Conservation (phyloP, 2,329 filamentous ascomycete species). For the Waltergamsia citrina region DNA sequence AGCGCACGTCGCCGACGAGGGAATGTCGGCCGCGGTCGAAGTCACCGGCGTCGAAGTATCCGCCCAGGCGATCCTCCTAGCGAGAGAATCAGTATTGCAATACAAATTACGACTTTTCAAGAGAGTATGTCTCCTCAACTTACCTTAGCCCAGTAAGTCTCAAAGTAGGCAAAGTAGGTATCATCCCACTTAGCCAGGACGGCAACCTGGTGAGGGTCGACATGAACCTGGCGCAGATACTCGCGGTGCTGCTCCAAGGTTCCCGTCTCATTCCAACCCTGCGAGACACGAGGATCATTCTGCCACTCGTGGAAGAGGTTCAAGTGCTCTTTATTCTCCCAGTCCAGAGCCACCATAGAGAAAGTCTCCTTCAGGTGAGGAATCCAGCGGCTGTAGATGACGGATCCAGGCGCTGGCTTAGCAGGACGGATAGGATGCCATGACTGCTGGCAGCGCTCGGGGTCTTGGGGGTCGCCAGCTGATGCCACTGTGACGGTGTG, state of each 20-base stretch:
- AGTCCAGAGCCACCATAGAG: constrained; percentile 67
- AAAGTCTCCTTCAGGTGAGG: constrained; percentile 69
- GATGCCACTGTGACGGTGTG: constrained; percentile 30
- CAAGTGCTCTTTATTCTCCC: constrained; percentile 52
- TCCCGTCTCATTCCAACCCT: constrained; percentile 73
- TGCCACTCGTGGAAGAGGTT: constrained; percentile 70
- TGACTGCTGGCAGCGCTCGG: constrained; percentile 36
- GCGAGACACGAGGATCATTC: constrained; percentile 72
- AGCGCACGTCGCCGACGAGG: constrained; percentile 48
- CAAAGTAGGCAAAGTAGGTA: constrained; percentile 65
- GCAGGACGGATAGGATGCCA: constrained; percentile 63
- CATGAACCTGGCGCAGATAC: constrained; percentile 59
- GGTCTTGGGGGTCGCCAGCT: constrained; percentile 29
- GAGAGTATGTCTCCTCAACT: constrained; percentile 9
- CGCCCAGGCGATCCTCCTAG: constrained; percentile 45
- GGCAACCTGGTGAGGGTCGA: constrained; percentile 62
- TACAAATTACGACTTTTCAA: no score
- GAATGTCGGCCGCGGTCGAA: constrained; percentile 50
- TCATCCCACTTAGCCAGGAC: constrained; percentile 65
- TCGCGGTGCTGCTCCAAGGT: constrained; percentile 64
- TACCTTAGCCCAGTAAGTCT: constrained; percentile 65
- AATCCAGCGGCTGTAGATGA: constrained; percentile 71
- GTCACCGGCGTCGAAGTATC: constrained; percentile 44
- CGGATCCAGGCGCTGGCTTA: constrained; percentile 61
- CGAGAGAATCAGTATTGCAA: no score